Base-by-base conservation (phyloP, 805 yeast genomes). In the Candida coquimbonensis region DNA sequence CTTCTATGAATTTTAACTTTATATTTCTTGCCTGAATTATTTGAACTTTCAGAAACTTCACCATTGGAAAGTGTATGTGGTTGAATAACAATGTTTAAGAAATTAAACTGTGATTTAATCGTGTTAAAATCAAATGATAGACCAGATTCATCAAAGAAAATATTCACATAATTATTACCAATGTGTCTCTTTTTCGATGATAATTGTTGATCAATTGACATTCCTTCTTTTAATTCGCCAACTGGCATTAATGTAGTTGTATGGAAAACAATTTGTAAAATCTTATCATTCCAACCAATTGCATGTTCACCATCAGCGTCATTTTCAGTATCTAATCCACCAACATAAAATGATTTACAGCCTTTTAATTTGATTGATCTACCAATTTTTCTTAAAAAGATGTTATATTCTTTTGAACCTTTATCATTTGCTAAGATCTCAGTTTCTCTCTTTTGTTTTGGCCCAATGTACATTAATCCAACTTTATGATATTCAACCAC, bases 101-200 rank as follows among this genome's bases (percentile, higher is more conserved):
- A 87, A 53, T 83, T 87, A 71, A 88, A 88, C 64, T 88, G 96
- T 12, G 88, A 77, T 60, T 76, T 74, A 50, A 87, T 77, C 38
- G 78, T 63, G 54, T 83, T 83, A 67, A 86, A 83, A 49, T 82
- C 78, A 64, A 85, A 86, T 4, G 79, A 76, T 6, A 64, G 62
- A 0, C 80, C 79, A 3, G 88, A 78, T 54, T 88, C 96, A 56
- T 88, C 87, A 67, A 81, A 89, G 60, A 75, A 88, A 24, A 88
- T 78, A 57, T 83, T 85, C 46, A 88, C 93, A 61, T 79, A 81
- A 59, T 87, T 77, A 65, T 88, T 88, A 8, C 96, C 96, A 51
- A 88, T 83, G 60, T 88, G 96, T 45, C 89, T 67, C 63, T 88
- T 88, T 64, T 87, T 88, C 60, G 73, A 59, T 14, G 80, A 73